A percentile compares a stretch with the other conserved stretches of the same genome.
These are phyloP conservation scores for Cylindricascospora bacillispora DNA, from an alignment of 1,139 yeast species.

Conservation along the genomic window DNA sequence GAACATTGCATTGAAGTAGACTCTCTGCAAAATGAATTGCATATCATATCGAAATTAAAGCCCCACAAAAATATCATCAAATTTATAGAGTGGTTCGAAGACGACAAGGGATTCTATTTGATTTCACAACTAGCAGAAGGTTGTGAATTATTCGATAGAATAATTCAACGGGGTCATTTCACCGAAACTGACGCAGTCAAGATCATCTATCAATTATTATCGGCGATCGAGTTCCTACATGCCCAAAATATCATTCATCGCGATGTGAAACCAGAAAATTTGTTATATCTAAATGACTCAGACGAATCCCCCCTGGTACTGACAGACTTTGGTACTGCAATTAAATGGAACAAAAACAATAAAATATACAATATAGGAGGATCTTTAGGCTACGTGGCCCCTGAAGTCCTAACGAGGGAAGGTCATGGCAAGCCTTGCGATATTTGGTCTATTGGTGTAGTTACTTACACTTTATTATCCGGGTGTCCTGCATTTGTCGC, in stretches of 20 bases:
- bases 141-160: constrained; percentile 82
- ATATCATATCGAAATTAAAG: constrained; percentile 47
- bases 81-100: constrained; percentile 81
- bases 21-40: constrained; percentile 62
- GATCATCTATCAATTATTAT: constrained; percentile 55
- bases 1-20: constrained; percentile 28
- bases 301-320: constrained; percentile 58
- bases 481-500: constrained; percentile 91
- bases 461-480: constrained; percentile 76
- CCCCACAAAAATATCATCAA: constrained; percentile 81
- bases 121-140: constrained; percentile 77
- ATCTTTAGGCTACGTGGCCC: constrained; percentile 89
- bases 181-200: constrained; percentile 75
- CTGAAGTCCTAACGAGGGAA: constrained; percentile 62
- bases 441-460: constrained; percentile 86
- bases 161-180: constrained; percentile 60
- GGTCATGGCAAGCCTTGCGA: constrained; percentile 93
- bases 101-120: constrained; percentile 61
- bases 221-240: constrained; percentile 68
- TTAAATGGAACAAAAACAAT: constrained; percentile 41
- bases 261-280: constrained; percentile 83
- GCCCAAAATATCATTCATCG: constrained; percentile 69
- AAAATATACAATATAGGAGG: constrained; percentile 78
- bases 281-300: constrained; percentile 39
- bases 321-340: constrained; percentile 92